phyloP scores from a whole-genome alignment of 2,329 filamentous ascomycete genomes.

The Myriangium duriaei region DNA sequence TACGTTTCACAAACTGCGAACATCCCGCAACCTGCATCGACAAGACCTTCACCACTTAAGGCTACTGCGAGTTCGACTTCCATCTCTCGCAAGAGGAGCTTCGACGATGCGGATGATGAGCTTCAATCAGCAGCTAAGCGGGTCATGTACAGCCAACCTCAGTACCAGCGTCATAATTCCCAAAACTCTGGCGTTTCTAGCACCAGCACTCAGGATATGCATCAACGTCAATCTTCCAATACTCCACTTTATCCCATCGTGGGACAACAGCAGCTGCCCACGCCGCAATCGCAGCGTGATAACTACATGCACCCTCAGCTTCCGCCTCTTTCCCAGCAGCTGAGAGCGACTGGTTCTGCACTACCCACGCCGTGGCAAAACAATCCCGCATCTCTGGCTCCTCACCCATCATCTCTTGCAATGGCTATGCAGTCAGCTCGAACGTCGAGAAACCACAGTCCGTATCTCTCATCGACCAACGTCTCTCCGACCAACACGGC shows the following conservation, averaged over 20 bases:
- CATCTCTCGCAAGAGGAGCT: slow-evolving; percentile 42
- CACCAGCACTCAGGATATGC: background rate
- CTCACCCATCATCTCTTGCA: slow-evolving; percentile 1
- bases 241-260: slow-evolving; percentile 61
- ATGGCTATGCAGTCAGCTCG: slow-evolving; percentile 16
- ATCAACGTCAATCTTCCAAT: slow-evolving; percentile 27
- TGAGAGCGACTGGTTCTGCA: slow-evolving; percentile 56
- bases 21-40: slow-evolving; percentile 29
- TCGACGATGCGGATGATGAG: slow-evolving; percentile 30
- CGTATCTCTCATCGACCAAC: slow-evolving; percentile 40
- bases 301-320: slow-evolving; percentile 37
- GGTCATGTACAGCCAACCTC: slow-evolving; percentile 5
- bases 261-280: slow-evolving; percentile 37
- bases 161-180: slow-evolving; percentile 15
- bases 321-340: slow-evolving; percentile 50
- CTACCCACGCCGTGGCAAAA: slow-evolving; percentile 46
- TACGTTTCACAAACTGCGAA: slow-evolving; percentile 24
- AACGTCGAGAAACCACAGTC: slow-evolving; percentile 38
- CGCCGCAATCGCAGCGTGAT: slow-evolving; percentile 26
- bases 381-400: slow-evolving; percentile 1
- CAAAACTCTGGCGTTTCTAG: slow-evolving; percentile 4
- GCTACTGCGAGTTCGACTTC: slow-evolving; percentile 28
- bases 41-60: slow-evolving; percentile 30
- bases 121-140: slow-evolving; percentile 1
- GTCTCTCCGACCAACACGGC: slow-evolving; percentile 61